Evolutionary conservation across 2,329 filamentous ascomycete genomes (phyloP), one percentile per base, ranked within the genome.

Genomic region (Teratosphaeria viscida): DNA sequence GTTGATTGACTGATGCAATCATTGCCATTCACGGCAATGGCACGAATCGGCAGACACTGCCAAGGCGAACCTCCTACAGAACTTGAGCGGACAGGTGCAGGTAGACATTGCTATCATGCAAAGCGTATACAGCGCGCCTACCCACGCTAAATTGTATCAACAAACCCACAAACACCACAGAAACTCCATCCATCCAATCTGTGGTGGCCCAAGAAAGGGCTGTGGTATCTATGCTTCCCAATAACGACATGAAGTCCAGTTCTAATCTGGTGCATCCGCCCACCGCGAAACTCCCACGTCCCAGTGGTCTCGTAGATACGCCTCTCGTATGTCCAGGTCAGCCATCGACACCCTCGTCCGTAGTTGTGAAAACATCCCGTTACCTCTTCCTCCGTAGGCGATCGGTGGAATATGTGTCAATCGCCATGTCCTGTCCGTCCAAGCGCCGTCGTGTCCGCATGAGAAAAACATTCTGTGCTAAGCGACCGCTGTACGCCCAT

Each of bases 201-300:
- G 43, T 49, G 43, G 43, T 49, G 43, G 11, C 43, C 43, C 43
- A 19, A 10, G 4, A 49, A 49, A 49, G 43, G 43, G 43, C 2
- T 19, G 43, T 56, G 54, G 54, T 56, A 56, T 56, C 54, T 39
- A 43, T 56, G 29, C 29, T 56, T n/a, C 14, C 12, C 6, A 34
- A 35, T 10, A 32, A 32, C 37, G 34, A 23, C 23, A 23, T 23
- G 23, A 23, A n/a, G 23, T 26, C 52, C 12, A 29, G 32, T 29
- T 52, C 62, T 60, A 34, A 58, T 57, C 52, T 60, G 37, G 34
- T 37, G 64, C 61, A 23, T 49, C 16, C 43, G 43, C 43, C 43
- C 16, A 23, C 43, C 16, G 43, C 16, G 6, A 49, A 49, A 49
- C 43, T 10, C 43, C 43, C 5, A 23, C 43, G 8, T 19, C 16